Base-by-base conservation (phyloP, 495 filamentous ascomycete genomes). In the Penicillium coprophilum region DNA sequence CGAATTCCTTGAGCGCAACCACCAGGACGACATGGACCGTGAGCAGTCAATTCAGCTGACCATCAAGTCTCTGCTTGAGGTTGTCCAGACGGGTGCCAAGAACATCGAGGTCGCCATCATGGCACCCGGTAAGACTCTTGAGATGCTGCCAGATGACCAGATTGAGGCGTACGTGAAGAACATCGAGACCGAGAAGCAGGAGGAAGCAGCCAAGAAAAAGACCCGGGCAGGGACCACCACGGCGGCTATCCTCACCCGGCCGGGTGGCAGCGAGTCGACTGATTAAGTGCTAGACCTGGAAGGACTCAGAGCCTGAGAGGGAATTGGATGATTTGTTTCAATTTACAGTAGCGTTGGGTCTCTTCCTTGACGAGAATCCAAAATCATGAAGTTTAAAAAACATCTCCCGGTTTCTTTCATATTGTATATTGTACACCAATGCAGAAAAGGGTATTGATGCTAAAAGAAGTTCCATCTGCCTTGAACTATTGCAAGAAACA, bases 101-200 rank as follows among this genome's bases (percentile, higher is more conserved):
- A 98, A 98, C 73, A 98, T 98, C 66, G 94, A 98, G 77, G 96
- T 98, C 62, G 94, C 94, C 30, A 88, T 98, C 71, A 97, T 98
- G 94, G 88, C 91, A 24, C 90, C 94, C n/a, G 93, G 90, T 45
- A 89, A 94, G 78, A 65, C 78, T 13, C 80, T 98, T 53, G 95
- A 97, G 82, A 93, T 97, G 90, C 81, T 98, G 59, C 88, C 90
- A 9, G 85, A 92, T 45, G 95, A 97, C 74, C 90, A 94, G 56
- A 97, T 98, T 60, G 94, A 98, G 78, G 80, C 81, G 47, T 96
- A 95, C 67, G 94, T 98, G 60, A 97, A 97, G 85, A 93, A 81
- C 78, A 97, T 98, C 64, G 95, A 98, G 80, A 87, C 90, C 58
- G 94, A 97, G 84, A 98, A 98, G 83, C 92, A 96, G 69, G 94